Evolutionary conservation across 2,329 filamentous ascomycete species (phyloP).

Genomic region (Aspergillus neoniger): DNA sequence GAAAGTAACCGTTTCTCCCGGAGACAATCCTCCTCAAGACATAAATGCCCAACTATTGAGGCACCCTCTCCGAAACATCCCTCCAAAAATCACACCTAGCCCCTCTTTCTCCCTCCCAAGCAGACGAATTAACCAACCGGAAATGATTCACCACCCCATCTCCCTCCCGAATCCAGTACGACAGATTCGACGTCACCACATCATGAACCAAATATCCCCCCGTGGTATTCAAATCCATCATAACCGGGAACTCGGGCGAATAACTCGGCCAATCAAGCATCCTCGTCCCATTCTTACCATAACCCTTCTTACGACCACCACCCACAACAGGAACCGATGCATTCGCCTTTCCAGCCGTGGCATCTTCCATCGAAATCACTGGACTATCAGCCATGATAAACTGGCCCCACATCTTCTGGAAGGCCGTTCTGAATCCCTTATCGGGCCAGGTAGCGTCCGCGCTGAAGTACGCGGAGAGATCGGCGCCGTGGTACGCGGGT

Average conservation of each 20-base stretch:
- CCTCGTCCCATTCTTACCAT: conserved; percentile 26
- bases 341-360: conserved; percentile 25
- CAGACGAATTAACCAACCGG: conserved; percentile 45
- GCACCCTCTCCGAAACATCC: conserved; percentile 1
- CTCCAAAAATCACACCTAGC: conserved; percentile 3
- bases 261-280: conserved; percentile 35
- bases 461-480: conserved; percentile 53
- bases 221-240: conserved; percentile 53
- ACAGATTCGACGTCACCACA: conserved; percentile 25
- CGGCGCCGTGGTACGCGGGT: conserved; percentile 65
- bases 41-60: not conserved
- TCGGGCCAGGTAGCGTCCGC: conserved; percentile 21
- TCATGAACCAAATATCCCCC: conserved; percentile 36
- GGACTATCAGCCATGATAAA: conserved; percentile 50
- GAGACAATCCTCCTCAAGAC: not conserved
- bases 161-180: conserved; percentile 28
- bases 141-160: conserved; percentile 44
- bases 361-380: conserved; percentile 16
- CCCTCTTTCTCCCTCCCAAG: conserved; percentile 53
- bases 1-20: not conserved
- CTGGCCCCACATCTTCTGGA: conserved; percentile 51
- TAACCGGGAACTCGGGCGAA: conserved; percentile 37
- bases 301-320: too few species aligned
- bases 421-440: conserved; percentile 39
- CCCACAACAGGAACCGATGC: conserved; percentile 15